Evolutionary conservation across 768 basidiomycete species (phyloP).

Genomic region (Nidula microcarpa): DNA sequence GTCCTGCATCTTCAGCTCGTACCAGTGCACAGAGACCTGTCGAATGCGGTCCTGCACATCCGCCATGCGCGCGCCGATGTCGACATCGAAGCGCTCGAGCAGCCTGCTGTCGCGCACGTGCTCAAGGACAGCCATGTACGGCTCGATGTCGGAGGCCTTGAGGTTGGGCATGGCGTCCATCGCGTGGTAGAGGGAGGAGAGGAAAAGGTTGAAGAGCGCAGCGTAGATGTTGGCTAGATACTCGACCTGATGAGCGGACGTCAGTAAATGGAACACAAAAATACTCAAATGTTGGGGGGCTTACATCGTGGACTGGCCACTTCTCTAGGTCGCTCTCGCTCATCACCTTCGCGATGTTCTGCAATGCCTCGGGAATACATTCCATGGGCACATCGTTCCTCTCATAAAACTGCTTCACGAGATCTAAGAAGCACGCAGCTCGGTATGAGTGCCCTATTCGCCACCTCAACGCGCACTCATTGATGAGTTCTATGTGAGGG

Average conservation of each 20-base stretch:
- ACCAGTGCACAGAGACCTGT: constrained; percentile 57
- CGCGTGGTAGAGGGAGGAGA: constrained; percentile 79
- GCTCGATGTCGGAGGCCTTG: constrained; percentile 66
- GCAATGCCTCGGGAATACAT: constrained; percentile 88
- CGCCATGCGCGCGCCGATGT: constrained; percentile 59
- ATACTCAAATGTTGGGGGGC: constrained; percentile 24
- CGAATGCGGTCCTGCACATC: constrained; percentile 69
- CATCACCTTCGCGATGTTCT: constrained; percentile 65
- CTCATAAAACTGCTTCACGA: constrained; percentile 85
- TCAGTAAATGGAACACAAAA: constrained; percentile 5
- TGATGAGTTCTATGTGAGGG: constrained; percentile 77
- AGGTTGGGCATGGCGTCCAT: constrained; percentile 75
- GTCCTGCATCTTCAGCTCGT: constrained; percentile 59
- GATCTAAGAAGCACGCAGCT: constrained; percentile 75
- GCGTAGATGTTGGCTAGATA: constrained; percentile 67
- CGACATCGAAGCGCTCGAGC: constrained; percentile 70
- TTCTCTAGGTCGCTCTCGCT: constrained; percentile 66
- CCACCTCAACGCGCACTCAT: constrained; percentile 89
- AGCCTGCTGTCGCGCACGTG: constrained; percentile 67
- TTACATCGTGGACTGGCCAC: constrained; percentile 83
- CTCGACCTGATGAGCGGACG: constrained; percentile 46
- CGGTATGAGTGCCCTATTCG: constrained; percentile 79
- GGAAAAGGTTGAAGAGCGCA: constrained; percentile 80
- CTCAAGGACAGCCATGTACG: constrained; percentile 66
- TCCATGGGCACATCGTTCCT: constrained; percentile 90